Evolutionary conservation across 371 early-diverging fungal genomes (phyloP).

Genomic region (Choanephora cucurbitarum): DNA sequence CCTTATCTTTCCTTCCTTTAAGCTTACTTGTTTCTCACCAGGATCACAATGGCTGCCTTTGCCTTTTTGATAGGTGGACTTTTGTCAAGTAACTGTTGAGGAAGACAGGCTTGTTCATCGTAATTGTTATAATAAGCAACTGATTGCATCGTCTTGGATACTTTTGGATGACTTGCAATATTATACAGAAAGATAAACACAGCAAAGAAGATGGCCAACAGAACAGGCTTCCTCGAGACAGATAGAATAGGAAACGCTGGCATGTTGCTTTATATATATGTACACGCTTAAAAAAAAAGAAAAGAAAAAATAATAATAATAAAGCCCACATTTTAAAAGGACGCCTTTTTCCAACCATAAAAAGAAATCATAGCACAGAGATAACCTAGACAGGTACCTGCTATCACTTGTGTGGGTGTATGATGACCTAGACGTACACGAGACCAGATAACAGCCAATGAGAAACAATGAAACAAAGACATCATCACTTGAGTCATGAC

Average conservation of each 20-base stretch:
- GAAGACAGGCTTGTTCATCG: conserved; percentile 50
- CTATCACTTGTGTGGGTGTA: conserved; percentile 52
- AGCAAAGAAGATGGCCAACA: conserved; percentile 32
- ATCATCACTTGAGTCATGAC: conserved; percentile 2
- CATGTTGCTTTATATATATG: neutral
- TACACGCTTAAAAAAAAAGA: no score
- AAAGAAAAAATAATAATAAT: no score
- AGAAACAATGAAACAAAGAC: conserved; percentile 30
- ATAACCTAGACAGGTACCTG: conserved; percentile 45
- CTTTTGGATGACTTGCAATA: conserved; percentile 48
- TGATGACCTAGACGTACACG: conserved; percentile 56
- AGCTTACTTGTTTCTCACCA: conserved; percentile 54
- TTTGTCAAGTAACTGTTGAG: conserved; percentile 35
- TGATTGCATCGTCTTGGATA: conserved; percentile 43
- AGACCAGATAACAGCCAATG: conserved; percentile 55
- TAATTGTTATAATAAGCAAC: conserved; percentile 48
- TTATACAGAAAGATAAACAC: conserved; percentile 41
- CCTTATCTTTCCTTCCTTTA: no score
- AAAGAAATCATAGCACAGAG: conserved; percentile 41
- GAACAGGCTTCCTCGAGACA: conserved; percentile 41
- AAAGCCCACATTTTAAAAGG: no score
- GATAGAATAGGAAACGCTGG: conserved; percentile 12
- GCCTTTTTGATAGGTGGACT: conserved; percentile 47
- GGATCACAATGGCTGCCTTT: conserved; percentile 51
- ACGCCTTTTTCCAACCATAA: no score